Percentiles rank a stretch among this genome's conserved stretches.
phyloP scores from a whole-genome alignment of 768 basidiomycete species.

The Rubroboletus pulcherrimus region DNA sequence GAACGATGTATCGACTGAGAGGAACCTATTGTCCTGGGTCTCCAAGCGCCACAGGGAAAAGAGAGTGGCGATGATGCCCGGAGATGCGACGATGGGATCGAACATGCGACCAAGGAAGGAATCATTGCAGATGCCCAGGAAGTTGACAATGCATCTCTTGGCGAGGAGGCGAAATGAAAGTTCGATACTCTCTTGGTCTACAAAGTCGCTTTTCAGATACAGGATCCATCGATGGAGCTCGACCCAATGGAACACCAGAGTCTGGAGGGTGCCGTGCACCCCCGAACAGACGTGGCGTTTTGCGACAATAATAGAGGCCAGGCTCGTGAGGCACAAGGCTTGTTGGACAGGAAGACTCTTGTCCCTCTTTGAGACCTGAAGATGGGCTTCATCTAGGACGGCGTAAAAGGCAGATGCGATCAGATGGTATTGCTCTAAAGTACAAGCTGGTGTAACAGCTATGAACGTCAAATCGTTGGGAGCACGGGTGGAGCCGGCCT shows the following conservation, averaged over 20 bases:
- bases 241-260: conserved; percentile 17
- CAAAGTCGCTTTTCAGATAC: conserved; percentile 21
- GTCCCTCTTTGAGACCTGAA: conserved; percentile 14
- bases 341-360: conserved; percentile 19
- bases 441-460: conserved; percentile 20
- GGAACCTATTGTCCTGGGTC: conserved; percentile 18
- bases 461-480: conserved; percentile 14
- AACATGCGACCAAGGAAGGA: conserved; percentile 16
- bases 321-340: conserved; percentile 14
- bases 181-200: conserved; percentile 19
- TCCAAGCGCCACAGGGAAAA: conserved; percentile 30
- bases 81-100: conserved; percentile 14
- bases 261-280: background rate
- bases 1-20: background rate
- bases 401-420: conserved; percentile 21
- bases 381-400: conserved; percentile 15
- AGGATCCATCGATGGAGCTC: conserved; percentile 24
- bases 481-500: conserved; percentile 20
- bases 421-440: conserved; percentile 13
- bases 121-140: conserved; percentile 19
- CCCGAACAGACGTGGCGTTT: background rate
- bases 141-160: conserved; percentile 18
- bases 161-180: conserved; percentile 19
- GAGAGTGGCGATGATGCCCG: conserved; percentile 17
- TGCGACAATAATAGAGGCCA: conserved; percentile 19